Evolutionary conservation across 345 rosid genomes (phyloP), one percentile per base, ranked within the genome.

Genomic region (Lumnitzera littorea): DNA sequence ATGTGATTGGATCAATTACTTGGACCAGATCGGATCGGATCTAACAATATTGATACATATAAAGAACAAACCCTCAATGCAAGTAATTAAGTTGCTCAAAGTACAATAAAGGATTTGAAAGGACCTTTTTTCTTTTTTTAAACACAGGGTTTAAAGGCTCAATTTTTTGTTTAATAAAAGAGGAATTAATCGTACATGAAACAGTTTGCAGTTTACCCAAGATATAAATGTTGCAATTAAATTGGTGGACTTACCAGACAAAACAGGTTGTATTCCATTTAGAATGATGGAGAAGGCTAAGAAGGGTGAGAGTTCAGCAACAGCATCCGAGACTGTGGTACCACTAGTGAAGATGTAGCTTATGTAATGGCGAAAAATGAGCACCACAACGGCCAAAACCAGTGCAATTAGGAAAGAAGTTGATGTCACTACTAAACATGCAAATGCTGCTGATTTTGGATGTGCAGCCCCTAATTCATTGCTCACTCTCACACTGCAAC

Each of bases 241-340:
- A 49, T 12, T 31, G 23, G 16, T 24, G 9, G 12, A 24, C 27
- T 48, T 67, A 77, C 91, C 91, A 1, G 88, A 85, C 48, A 85
- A 65, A 59, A 85, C 88, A 15, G 91, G 86, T 56, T 85, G 91
- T n/a, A 85, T 61, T 16, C 91, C 91, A 12, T 82, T 82, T 9
- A 85, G 83, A 48, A 85, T 51, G 25, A 85, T 55, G 16, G 89
- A 63, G 24, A 79, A 1, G 23, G 89, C 85, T 25, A 86, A 72
- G 55, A 46, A 76, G 14, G 91, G 89, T 57, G 73, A 43, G 31
- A 86, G 84, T 1, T 81, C 85, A 7, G 89, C 67, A 9, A 83
- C 87, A 5, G 92, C 86, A 16, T 75, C 67, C 0, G 92, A 74
- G 24, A 86, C 85, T 0, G 53, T 72, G 31, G 69, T 27, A 15